A percentile compares a stretch with the other conserved stretches of the same genome.
Evolutionary conservation across 1,284 basidiomycete species (phyloP).

Genomic region (Ceratobasidium sp.): DNA sequence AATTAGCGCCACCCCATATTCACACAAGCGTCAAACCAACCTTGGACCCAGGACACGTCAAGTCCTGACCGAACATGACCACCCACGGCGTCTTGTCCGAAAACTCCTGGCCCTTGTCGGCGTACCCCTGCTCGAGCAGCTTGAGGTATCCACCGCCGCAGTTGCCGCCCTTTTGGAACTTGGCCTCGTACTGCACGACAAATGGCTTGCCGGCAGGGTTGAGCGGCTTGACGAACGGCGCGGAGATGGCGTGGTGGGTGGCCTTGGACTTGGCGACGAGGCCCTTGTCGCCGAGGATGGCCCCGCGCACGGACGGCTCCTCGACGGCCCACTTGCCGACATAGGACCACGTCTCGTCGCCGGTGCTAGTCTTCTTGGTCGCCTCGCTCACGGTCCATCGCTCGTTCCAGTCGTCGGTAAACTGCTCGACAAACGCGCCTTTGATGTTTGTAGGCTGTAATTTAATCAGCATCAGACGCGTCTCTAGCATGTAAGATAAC

Average conservation of each 20-base stretch:
- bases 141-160: slow-evolving; percentile 99
- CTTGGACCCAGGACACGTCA: slow-evolving; percentile 89
- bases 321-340: slow-evolving; percentile 98
- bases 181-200: slow-evolving; percentile 98
- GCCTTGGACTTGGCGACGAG: slow-evolving; percentile 94
- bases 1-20: slow-evolving; percentile 14
- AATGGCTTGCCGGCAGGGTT: slow-evolving; percentile 90
- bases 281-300: slow-evolving; percentile 84
- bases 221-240: slow-evolving; percentile 83
- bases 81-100: slow-evolving; percentile 98
- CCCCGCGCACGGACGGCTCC: slow-evolving; percentile 76
- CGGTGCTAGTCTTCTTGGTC: slow-evolving; percentile 95
- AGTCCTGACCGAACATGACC: slow-evolving; percentile 93
- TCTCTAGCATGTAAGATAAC: background rate
- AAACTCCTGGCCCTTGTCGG: slow-evolving; percentile 92
- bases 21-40: slow-evolving; percentile 57
- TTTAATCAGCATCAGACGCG: slow-evolving; percentile 14
- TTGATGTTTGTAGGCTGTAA: slow-evolving; percentile 84
- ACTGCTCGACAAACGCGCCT: slow-evolving; percentile 98
- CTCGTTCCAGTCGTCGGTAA: slow-evolving; percentile 88
- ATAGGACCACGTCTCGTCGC: slow-evolving; percentile 94
- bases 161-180: slow-evolving; percentile 99
- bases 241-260: slow-evolving; percentile 97
- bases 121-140: slow-evolving; percentile 92
- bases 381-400: slow-evolving; percentile 98